These are phyloP conservation scores for Polytrichum commune DNA, from an alignment of 225 moss, liverwort and hornwort genomes.

Conservation along the genomic window DNA sequence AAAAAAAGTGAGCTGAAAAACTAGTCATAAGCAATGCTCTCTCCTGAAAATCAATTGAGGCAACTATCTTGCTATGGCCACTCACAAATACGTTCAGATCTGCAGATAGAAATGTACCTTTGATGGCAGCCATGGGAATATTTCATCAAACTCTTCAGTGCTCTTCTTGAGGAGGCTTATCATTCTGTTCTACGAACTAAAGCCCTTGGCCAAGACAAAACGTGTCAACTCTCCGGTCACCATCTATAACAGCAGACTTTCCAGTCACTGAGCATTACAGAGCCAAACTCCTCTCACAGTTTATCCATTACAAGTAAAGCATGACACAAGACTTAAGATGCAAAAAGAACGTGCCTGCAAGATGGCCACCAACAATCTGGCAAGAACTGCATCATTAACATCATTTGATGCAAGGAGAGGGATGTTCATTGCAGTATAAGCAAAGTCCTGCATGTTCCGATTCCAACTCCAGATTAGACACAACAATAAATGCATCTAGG, in stretches of 20 bases:
- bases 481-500: too few species aligned
- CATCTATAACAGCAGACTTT: background rate
- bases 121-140: conserved; percentile 40
- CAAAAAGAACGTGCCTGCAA: conserved; percentile 58
- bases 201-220: conserved; percentile 12
- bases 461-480: conserved; percentile 6
- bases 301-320: background rate
- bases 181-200: conserved; percentile 79
- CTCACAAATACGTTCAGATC: too few species aligned
- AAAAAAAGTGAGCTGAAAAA: too few species aligned
- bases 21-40: too few species aligned
- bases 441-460: conserved; percentile 57
- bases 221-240: background rate
- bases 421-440: conserved; percentile 57
- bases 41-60: too few species aligned
- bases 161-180: conserved; percentile 80
- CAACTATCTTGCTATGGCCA: too few species aligned
- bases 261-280: background rate
- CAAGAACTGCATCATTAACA: conserved; percentile 60
- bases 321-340: background rate
- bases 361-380: conserved; percentile 61
- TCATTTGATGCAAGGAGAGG: conserved; percentile 51
- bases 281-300: background rate
- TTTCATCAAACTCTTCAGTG: conserved; percentile 56
- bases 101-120: conserved; percentile 31